Evolutionary conservation across 345 rosid species (phyloP).

Genomic region (Eucalyptus erythrocorys): DNA sequence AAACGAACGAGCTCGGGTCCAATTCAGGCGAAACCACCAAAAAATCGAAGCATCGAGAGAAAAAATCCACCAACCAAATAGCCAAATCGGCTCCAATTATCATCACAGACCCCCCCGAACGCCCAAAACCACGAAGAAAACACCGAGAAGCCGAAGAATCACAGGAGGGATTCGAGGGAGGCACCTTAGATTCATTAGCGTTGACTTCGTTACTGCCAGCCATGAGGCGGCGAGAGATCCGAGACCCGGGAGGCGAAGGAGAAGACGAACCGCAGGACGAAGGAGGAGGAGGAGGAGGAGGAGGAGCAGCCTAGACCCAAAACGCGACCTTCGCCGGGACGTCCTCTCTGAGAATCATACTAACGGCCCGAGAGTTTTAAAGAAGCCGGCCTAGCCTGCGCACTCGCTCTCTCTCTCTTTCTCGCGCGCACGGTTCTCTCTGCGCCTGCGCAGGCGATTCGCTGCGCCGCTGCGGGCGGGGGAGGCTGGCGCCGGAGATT

Average conservation of each 20-base stretch:
- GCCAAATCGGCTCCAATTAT: not conserved
- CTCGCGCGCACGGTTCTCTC: not conserved
- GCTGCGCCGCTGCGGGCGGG: not conserved
- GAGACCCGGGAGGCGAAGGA: not conserved
- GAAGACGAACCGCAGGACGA: not conserved
- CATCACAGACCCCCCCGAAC: not conserved
- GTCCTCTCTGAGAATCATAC: not conserved
- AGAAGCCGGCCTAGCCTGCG: not conserved
- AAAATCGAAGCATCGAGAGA: not conserved
- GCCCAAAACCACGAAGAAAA: not conserved
- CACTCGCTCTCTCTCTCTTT: not conserved
- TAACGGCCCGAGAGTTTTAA: not conserved
- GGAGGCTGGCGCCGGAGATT: not conserved
- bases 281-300: not conserved
- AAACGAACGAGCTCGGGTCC: not conserved
- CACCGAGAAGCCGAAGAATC: not conserved
- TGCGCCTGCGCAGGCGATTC: not conserved
- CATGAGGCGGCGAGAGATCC: slow-evolving; percentile 17
- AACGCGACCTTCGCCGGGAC: not conserved
- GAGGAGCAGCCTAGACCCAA: not conserved
- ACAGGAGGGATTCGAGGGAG: not conserved
- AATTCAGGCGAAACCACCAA: not conserved
- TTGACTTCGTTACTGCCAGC: slow-evolving; percentile 86
- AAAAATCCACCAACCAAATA: not conserved
- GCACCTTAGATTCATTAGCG: slow-evolving; percentile 90